Evolutionary conservation across 2,329 filamentous ascomycete species (phyloP), one percentile per base, ranked within the genome.

Genomic region (Cytospora chrysosperma): DNA sequence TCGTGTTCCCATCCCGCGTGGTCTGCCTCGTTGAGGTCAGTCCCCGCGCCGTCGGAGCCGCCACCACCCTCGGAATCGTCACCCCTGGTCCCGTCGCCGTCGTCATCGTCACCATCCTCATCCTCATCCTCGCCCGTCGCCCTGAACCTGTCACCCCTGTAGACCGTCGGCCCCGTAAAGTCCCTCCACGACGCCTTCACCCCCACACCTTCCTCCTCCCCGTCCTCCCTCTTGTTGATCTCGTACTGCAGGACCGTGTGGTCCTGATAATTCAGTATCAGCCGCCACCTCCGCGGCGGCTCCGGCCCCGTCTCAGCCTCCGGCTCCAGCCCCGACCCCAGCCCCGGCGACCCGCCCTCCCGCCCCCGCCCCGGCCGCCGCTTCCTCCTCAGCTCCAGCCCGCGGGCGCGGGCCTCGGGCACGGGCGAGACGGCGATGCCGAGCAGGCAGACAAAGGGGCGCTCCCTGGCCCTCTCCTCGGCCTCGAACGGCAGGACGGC

Each of bases 231-330:
- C 63, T 40, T 51, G 9, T 51, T 27, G 60, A 92, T 74, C 73
- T 91, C 87, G 75, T 92, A 93, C 64, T 83, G 88, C 67, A 92
- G 71, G 30, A 93, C 82, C 2, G 84, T 83, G 69, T 91, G 86
- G 73, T 92, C 86, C 63, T 82, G 82, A 72, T 89, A 93, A 72
- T 91, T 87, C 74, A 93, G 75, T 72, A 94, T 83, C 63, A 94
- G 68, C 64, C 89, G 78, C 81, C 88, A 93, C 63, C 84, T 79
- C 67, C 79, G 78, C 64, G 78, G 73, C 34, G 71, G 66, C 9
- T 69, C 65, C 60, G n/a, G n/a, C n/a, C n/a, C n/a, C n/a, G n/a
- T n/a, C n/a, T n/a, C n/a, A n/a, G n/a, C n/a, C n/a, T n/a, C n/a
- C n/a, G 4, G 28, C 9, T 30, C 28, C 34, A 71, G 66, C 9